Base-by-base conservation (phyloP, 2,329 filamentous ascomycete genomes). In the Cladosporium sp. region DNA sequence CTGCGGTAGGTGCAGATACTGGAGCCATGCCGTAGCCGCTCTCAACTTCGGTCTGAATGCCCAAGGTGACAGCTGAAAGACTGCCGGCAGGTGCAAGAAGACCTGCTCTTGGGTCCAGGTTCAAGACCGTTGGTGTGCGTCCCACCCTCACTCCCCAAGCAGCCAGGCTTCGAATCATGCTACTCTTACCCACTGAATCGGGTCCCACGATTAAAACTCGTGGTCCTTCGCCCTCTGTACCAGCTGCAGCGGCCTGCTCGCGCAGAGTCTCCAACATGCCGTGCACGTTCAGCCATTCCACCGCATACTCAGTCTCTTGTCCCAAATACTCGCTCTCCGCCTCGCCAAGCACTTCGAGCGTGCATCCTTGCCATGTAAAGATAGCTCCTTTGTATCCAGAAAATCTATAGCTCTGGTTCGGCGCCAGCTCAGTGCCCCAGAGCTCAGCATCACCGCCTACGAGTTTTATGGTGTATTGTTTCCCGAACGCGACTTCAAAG, bases 351-450 rank as follows among this genome's bases (percentile, higher is more conserved):
- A 97, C 81, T 73, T 97, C 90, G 61, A 99, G 78, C 55, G 86
- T 86, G 75, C 92, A 97, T 67, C 94, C 93, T 69, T 93, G 86
- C 88, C 91, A 96, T 52, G 92, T 96, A 73, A 90, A 90, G 69
- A 99, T 88, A 61, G 93, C 92, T 59, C 89, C 89, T 77, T 95
- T 95, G 65, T 84, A 84, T 58, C 90, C 89, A 47, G 84, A 82
- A 74, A 99, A 93, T 34, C 82, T 87, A 77, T 97, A 97, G 9
- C 84, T 82, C 54, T 88, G 88, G 59, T 88, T 88, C 9, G 84
- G 82, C 11, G 92, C 92, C 43, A 99, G 88, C 76, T 99, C 94
- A 58, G 93, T 92, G 71, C 94, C 94, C 72, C 97, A 96, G 70
- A 96, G 86, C 74, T 99, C 94, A 51, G 93, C 94, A 1, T 88